Evolutionary conservation across 768 basidiomycete species (phyloP), one percentile per base, ranked within the genome.

Genomic region (Kwoniella heveanensis): DNA sequence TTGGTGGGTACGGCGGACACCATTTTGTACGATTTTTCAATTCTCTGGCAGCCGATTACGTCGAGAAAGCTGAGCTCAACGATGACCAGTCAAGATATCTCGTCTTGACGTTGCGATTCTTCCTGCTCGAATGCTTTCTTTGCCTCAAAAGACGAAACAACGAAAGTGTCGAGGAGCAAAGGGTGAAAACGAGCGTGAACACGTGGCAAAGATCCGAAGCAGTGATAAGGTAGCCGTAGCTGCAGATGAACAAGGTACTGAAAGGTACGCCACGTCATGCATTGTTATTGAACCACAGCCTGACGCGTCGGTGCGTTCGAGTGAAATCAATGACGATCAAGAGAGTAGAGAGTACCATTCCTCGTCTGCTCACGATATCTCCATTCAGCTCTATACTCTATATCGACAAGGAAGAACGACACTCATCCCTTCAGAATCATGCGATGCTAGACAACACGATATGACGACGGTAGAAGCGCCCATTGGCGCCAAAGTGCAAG

Each of bases 401-500:
- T 13, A 32, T 44, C 39, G 39, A 44, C 39, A 44, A 8, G 10
- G 10, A 36, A 36, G 7, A 36, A 13, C 13, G 13, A 6, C 32
- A 13, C 32, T 7, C 13, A 36, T 6, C 6, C 32, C 32, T 36
- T 36, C 32, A 21, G 7, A 15, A 44, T n/a, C 21, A 7, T 29
- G 22, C 19, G 47, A 30, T 47, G 44, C 27, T 24, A 12, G 27
- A 47, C 44, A 25, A 47, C 46, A 21, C 48, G 57, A 67, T 56
- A 74, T 76, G 74, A 71, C 74, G 9, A 67, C 68, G 10, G 48
- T 57, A 21, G 77, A 74, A 60, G 74, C 64, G 27, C 73, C 85
- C 3, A 77, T 91, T 52, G 89, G 90, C 30, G 85, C 91, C 2
- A 85, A 90, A 59, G 94, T 96, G 17, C 85, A 88, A 59, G 86